Evolutionary conservation across 2,329 filamentous ascomycete species (phyloP).

Genomic region (Bipolaris victoriae): DNA sequence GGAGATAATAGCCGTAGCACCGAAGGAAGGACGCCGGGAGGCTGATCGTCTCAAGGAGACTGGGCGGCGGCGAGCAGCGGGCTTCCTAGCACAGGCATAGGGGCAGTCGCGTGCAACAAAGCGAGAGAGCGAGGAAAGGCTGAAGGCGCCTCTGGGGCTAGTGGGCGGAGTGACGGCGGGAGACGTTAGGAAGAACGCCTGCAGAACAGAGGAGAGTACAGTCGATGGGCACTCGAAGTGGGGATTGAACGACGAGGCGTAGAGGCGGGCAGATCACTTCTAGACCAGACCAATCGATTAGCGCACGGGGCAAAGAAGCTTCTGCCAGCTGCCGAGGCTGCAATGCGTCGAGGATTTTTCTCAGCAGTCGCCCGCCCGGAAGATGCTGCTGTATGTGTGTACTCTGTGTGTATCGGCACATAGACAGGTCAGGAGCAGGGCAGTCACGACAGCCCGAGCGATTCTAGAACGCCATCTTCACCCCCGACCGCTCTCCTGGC

Average conservation of each 20-base stretch:
- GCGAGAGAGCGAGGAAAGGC: background rate
- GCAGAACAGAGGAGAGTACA: background rate
- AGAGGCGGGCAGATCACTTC: slow-evolving; percentile 28
- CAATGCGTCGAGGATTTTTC: slow-evolving; percentile 7
- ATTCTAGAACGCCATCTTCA: slow-evolving; percentile 28
- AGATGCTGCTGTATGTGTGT: background rate
- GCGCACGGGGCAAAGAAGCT: slow-evolving; percentile 4
- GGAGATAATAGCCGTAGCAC: background rate
- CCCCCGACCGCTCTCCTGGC: slow-evolving; percentile 5
- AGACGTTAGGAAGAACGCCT: slow-evolving; percentile 8
- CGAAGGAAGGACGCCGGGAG: slow-evolving; percentile 1
- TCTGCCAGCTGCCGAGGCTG: slow-evolving; percentile 1
- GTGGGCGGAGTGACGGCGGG: slow-evolving; percentile 5
- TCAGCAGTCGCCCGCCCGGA: background rate
- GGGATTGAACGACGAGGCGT: slow-evolving; percentile 19
- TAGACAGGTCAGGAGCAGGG: slow-evolving; percentile 1
- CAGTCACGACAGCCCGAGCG: slow-evolving; percentile 2
- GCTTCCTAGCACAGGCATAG: slow-evolving; percentile 4
- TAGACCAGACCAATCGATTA: slow-evolving; percentile 19
- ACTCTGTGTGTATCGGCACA: background rate
- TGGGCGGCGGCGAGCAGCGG: slow-evolving; percentile 5
- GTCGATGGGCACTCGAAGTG: slow-evolving; percentile 18
- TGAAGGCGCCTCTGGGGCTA: slow-evolving; percentile 2
- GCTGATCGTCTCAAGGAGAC: slow-evolving; percentile 7
- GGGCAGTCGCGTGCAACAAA: slow-evolving; percentile 1